A percentile compares a stretch with the other conserved stretches of the same genome.
Conservation (phyloP, 192 early-diverging fungal species). For the Backusella tuberculispora region DNA sequence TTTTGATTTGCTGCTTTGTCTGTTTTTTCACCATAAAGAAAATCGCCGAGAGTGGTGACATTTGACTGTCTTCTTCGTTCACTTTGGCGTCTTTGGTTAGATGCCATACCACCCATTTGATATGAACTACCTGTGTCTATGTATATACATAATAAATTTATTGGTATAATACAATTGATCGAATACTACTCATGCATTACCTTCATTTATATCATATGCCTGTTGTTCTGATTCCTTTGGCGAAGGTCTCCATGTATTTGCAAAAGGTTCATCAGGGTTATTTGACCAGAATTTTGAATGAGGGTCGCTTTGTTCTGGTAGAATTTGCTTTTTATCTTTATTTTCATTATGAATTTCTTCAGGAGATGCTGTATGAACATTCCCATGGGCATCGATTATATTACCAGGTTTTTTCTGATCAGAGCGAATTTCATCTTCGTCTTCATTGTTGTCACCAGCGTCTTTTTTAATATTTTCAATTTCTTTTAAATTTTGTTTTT, state of each 20-base stretch:
- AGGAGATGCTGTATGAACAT: neutral
- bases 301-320: neutral
- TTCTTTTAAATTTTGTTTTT: slow-evolving; percentile 5
- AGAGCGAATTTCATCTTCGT: neutral
- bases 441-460: neutral
- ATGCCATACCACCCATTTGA: neutral
- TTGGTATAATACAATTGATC: neutral
- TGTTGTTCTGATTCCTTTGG: neutral
- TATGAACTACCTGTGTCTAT: neutral
- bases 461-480: slow-evolving; percentile 15
- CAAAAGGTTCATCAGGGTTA: neutral
- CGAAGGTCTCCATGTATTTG: neutral
- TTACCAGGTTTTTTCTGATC: slow-evolving; percentile 14
- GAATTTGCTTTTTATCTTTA: neutral
- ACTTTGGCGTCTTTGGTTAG: neutral
- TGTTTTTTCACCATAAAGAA: neutral
- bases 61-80: neutral
- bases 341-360: neutral
- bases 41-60: neutral
- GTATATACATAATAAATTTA: neutral
- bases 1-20: neutral
- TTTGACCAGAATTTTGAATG: slow-evolving; percentile 20
- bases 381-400: slow-evolving; percentile 8
- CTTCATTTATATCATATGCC: neutral
- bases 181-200: neutral